Conservation (phyloP, 1,284 basidiomycete genomes). For the Veloporphyrellus conicus region DNA sequence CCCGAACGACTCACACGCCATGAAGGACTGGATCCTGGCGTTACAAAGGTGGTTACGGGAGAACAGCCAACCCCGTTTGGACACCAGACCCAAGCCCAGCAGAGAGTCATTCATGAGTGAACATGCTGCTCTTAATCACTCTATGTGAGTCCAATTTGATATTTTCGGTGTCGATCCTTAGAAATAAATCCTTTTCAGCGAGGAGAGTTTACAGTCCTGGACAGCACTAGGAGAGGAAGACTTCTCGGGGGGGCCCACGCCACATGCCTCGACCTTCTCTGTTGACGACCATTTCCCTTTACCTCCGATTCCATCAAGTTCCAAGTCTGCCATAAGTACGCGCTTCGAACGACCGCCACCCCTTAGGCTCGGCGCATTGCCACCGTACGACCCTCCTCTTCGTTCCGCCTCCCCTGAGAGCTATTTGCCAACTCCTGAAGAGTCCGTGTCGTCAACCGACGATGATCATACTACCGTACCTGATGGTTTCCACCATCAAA, state of each 20-base stretch:
- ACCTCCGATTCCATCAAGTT: slow-evolving; percentile 34
- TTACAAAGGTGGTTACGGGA: slow-evolving; percentile 74
- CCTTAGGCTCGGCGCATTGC: slow-evolving; percentile 48
- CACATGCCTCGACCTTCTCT: slow-evolving; percentile 61
- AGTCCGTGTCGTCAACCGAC: slow-evolving; percentile 44
- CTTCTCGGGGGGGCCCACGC: slow-evolving; percentile 37
- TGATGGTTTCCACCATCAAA: slow-evolving; percentile 42
- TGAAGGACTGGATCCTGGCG: slow-evolving; percentile 68
- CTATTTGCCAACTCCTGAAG: slow-evolving; percentile 57
- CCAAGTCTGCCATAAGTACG: slow-evolving; percentile 24
- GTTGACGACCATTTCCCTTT: slow-evolving; percentile 55
- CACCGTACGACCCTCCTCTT: slow-evolving; percentile 40
- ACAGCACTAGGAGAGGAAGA: slow-evolving; percentile 38
- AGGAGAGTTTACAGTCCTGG: slow-evolving; percentile 43
- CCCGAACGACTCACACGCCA: slow-evolving; percentile 47
- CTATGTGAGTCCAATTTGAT: slow-evolving; percentile 37
- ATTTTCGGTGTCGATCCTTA: slow-evolving; percentile 5
- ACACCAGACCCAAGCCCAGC: slow-evolving; percentile 31
- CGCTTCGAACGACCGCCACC: slow-evolving; percentile 45
- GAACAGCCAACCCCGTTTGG: slow-evolving; percentile 35
- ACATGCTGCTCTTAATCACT: slow-evolving; percentile 38
- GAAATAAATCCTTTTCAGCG: slow-evolving; percentile 29
- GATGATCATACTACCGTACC: slow-evolving; percentile 31
- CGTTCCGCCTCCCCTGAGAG: slow-evolving; percentile 55
- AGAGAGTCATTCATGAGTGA: slow-evolving; percentile 47